Evolutionary conservation across 805 yeast genomes (phyloP).

Genomic region (Candida pseudoglaebosa): DNA sequence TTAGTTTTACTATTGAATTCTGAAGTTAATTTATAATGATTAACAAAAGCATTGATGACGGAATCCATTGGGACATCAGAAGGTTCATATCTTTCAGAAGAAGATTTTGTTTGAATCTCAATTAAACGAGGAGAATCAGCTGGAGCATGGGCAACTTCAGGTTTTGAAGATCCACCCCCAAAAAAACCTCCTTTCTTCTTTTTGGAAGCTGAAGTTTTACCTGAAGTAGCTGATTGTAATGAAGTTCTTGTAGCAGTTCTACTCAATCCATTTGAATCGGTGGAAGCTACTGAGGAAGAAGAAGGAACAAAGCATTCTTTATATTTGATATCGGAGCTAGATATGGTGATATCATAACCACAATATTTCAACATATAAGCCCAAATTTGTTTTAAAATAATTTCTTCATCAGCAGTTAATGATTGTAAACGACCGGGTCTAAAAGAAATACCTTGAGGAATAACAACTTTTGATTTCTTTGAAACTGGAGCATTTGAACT

Average conservation of each 20-base stretch:
- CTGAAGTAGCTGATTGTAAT: constrained; percentile 22
- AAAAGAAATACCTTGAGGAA: constrained; percentile 14
- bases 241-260: constrained; percentile 21
- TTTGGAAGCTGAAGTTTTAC: constrained; percentile 25
- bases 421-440: constrained; percentile 38
- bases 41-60: constrained; percentile 16
- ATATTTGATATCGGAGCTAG: constrained; percentile 23
- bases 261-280: constrained; percentile 14
- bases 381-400: constrained; percentile 67
- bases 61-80: constrained; percentile 19
- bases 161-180: constrained; percentile 12
- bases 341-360: constrained; percentile 43
- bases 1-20: constrained; percentile 3
- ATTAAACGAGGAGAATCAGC: constrained; percentile 24
- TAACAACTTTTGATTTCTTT: constrained; percentile 1
- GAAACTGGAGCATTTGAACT: constrained; percentile 1
- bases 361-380: constrained; percentile 56
- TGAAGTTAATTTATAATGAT: constrained; percentile 17
- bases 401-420: constrained; percentile 51
- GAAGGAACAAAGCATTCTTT: constrained; percentile 32
- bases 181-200: constrained; percentile 29
- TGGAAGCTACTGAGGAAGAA: constrained; percentile 9
- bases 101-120: constrained; percentile 24
- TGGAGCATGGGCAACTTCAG: constrained; percentile 10
- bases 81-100: constrained; percentile 21